Base-by-base conservation (phyloP, 2,329 filamentous ascomycete species). In the Fusarium sp. region DNA sequence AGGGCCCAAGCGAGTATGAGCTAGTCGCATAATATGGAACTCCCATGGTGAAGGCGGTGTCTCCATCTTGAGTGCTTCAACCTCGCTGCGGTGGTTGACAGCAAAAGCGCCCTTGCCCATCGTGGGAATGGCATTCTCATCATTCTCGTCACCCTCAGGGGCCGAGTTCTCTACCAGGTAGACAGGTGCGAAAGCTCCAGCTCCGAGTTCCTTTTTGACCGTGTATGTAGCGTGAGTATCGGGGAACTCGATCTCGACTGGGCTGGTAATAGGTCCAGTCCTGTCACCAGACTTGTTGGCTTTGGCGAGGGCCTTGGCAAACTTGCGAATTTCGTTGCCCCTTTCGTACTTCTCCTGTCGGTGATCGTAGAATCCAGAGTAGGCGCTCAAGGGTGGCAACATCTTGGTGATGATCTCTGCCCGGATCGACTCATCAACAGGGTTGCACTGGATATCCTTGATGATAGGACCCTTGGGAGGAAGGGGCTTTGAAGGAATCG, bases 61-160 rank as follows among this genome's bases (percentile, higher is more conserved):
- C 81, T 99, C 96, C 89, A 97, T 94, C 80, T 99, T 99, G 73
- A 99, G 85, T 1, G 96, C 96, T 79, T 97, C 93, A 4, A 96
- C 84, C 1, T 83, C 69, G 44, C 83, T 82, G 42, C 91, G 88
- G 49, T 83, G 81, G 33, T 81, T 82, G 9, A 84, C 75, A n/a
- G 86, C 83, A 74, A 90, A 88, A 11, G 84, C 80, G 29, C 89
- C 86, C 74, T 87, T 89, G 61, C 89, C 88, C 86, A 91, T 88
- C 61, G 83, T 82, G 4, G 82, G 36, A 75, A 78, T 58, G 73
- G 77, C 57, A 31, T 86, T 83, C 14, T 86, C 82, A 16, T 82
- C 79, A 31, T 80, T 75, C 9, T 83, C 81, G 11, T 82, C 79
- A 0, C 82, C 80, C 31, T 83, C 83, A 4, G 85, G 83, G 0